Evolutionary conservation across 495 filamentous ascomycete genomes (phyloP), one percentile per base, ranked within the genome.

Genomic region (Thermothielavioides terrestris): DNA sequence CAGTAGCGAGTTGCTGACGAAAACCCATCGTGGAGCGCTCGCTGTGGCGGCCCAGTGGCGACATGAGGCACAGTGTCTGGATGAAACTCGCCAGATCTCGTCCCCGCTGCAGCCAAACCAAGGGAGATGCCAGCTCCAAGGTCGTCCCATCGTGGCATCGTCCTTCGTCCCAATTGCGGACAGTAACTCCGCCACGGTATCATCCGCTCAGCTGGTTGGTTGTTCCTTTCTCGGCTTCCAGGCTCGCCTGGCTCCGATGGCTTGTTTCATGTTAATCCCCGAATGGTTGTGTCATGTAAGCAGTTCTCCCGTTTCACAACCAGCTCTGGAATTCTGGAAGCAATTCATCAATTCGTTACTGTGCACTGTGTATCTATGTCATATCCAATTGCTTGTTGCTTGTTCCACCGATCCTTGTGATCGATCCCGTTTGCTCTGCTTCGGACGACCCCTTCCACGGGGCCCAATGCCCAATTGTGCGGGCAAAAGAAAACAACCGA

Each of bases 221-320:
- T 34, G n/a, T n/a, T n/a, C n/a, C n/a, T n/a, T n/a, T n/a, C 20
- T 36, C 30, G 42, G 30, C 21, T n/a, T n/a, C 27, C 17, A 42
- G 17, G 30, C 21, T 11, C 46, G 18, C 21, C 15, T 12, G n/a
- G 18, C 1, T 6, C 23, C 25, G 23, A 22, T 32, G n/a, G 42
- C 37, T 22, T 39, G 57, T 60, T 60, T 60, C 57, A 60, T 56
- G 54, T 57, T 45, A 55, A 60, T 56, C 50, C 28, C 30, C 15
- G 12, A 3, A 8, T 37, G 28, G 39, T 47, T 37, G 49, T 45
- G 9, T 32, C 27, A n/a, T n/a, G n/a, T n/a, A n/a, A n/a, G n/a
- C n/a, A 26, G 23, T 60, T 42, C 50, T 49, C 44, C 32, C 47
- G 31, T 25, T 28, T 48, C 50, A 51, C 37, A 37, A 17, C 57